Base-by-base conservation (phyloP, 1,139 yeast genomes). In the Blastobotrys malaysiensis region DNA sequence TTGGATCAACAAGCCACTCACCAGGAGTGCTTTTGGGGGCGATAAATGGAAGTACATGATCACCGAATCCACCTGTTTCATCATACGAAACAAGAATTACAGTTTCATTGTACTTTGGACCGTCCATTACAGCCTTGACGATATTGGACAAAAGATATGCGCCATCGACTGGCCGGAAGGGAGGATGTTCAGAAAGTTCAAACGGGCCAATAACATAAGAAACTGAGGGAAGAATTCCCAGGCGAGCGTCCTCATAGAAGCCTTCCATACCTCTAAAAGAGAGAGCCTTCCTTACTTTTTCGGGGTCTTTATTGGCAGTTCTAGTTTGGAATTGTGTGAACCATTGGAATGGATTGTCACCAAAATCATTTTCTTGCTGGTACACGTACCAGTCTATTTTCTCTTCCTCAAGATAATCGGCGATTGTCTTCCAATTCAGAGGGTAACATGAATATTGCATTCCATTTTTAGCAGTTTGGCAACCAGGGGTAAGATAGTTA, bases 11-110 rank as follows among this genome's bases (percentile, higher is more conserved):
- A 31, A 54, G 44, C 61, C 61, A 58, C 22, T 58, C 61, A 13
- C 61, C 59, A 19, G 45, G 48, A 9, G 60, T 56, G 9, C 57
- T 59, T 9, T 50, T 45, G 2, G 59, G 61, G 5, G 59, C 45
- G 2, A 59, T 46, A 51, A 59, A 58, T 2, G 63, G 65, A 9
- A 53, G 56, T 26, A 62, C 64, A 45, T 62, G 65, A 49, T 61
- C 65, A 31, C 64, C 63, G 48, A 53, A 62, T 19, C 65, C 64
- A n/a, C 65, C 65, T 20, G 64, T 60, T 49, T 62, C 65, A 53
- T 62, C 65, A 48, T 61, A 62, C 9, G 63, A 53, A 14, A 60
- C 52, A 21, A 62, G 44, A 24, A 62, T 48, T 3, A 55, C 63
- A 36, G 65, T 60, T 20, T 58, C 55, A 31, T 58, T 57, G 52